These are phyloP conservation scores for Vigna mungo DNA, from an alignment of 306 rosid species.

Conservation along the genomic window DNA sequence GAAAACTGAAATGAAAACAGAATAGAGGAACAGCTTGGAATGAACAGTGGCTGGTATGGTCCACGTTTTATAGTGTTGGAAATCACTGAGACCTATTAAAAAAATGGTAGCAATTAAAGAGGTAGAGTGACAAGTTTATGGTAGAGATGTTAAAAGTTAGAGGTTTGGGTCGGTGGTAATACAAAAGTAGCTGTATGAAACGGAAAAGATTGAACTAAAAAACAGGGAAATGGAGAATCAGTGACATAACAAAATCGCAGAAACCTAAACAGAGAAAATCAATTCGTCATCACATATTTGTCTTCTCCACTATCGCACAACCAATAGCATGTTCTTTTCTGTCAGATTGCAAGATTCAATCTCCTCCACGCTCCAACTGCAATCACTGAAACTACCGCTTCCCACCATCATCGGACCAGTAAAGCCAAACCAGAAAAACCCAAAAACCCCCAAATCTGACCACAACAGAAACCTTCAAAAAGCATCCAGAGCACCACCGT, in stretches of 20 bases:
- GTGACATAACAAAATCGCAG: background rate
- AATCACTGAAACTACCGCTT: too few species aligned
- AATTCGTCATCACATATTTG: too few species aligned
- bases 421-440: too few species aligned
- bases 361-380: too few species aligned
- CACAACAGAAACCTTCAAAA: too few species aligned
- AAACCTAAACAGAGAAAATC: too few species aligned
- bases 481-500: too few species aligned
- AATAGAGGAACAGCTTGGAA: background rate
- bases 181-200: background rate
- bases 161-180: background rate
- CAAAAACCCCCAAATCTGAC: too few species aligned
- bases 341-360: too few species aligned
- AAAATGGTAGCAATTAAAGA: background rate
- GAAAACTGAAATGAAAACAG: constrained; percentile 17
- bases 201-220: background rate
- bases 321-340: too few species aligned
- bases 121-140: background rate
- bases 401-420: too few species aligned
- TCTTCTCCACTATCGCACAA: too few species aligned
- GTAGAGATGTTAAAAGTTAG: background rate
- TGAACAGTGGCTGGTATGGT: background rate
- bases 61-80: background rate
- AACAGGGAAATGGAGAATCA: background rate
- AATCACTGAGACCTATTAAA: background rate